Evolutionary conservation across 2,329 filamentous ascomycete species (phyloP), one percentile per base, ranked within the genome.

Genomic region (Ascochyta koolunga): DNA sequence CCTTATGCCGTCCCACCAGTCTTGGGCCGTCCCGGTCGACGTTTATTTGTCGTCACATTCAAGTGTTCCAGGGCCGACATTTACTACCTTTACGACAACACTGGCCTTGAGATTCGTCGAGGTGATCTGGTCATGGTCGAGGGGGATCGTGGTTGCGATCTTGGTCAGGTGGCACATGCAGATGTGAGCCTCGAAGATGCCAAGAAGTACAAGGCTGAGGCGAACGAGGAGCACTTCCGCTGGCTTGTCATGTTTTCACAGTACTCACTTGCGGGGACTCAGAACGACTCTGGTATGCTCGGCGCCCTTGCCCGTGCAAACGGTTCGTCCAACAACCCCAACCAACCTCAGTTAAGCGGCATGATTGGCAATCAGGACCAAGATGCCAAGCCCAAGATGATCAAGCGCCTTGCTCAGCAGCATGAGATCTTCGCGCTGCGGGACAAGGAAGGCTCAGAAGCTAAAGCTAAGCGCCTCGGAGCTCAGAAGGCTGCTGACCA

Each of bases 171-270:
- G 24, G 89, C 91, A 46, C 87, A 90, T 63, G 90, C 92, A 59
- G 93, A 96, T 65, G 87, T 98, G 33, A 90, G 91, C 58, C 92
- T 92, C 83, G 88, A 92, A 62, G 86, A 89, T 45, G 95, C 95
- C 8, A 93, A 95, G 68, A 89, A 95, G 41, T 79, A 92, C 62
- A 96, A 97, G 74, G 91, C 96, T 65, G 88, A 95, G 65, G 96
- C 93, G 62, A 90, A 90, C 2, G 91, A 97, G 72, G 92, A 98
- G 72, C 95, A 99, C 73, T 97, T 96, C 78, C 93, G 92, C 69
- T 98, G 93, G 91, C 83, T 99, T 47, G 96, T 98, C 89, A 95
- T 98, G 90, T 99, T 97, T 75, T 96, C 92, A 1, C 88, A 92
- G 40, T 72, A 73, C 56, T 73, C 72, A 1, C 59, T 72, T 29